A percentile compares a stretch with the other conserved stretches of the same genome.
phyloP scores from a whole-genome alignment of 352 stramenopile species.

The Globisporangium irregulare region DNA sequence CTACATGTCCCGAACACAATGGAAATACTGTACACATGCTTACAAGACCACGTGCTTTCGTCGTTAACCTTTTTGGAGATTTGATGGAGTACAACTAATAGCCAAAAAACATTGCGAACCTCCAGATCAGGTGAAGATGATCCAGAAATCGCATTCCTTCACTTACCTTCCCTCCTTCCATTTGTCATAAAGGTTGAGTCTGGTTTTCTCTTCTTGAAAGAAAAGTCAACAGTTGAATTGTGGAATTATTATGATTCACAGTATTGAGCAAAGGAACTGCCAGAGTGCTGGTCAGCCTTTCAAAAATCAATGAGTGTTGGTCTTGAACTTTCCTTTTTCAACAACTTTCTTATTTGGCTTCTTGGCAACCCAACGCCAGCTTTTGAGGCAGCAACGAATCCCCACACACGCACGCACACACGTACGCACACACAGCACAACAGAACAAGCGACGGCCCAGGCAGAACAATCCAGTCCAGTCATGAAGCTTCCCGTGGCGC shows the following conservation, averaged over 20 bases:
- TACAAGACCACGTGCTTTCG: neutral
- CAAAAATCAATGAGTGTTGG: neutral
- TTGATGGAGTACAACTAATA: neutral
- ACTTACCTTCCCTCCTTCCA: too few species aligned
- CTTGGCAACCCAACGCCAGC: neutral
- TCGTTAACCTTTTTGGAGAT: neutral
- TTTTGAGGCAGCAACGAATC: neutral
- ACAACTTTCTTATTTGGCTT: neutral
- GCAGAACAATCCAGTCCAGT: neutral
- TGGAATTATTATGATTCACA: neutral
- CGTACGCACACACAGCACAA: neutral
- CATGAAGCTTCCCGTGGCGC: neutral
- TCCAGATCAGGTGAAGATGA: too few species aligned
- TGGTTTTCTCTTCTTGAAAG: neutral
- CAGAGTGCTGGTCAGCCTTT: neutral
- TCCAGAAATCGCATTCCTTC: too few species aligned
- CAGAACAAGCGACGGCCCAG: neutral
- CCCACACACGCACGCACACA: neutral
- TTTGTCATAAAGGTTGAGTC: too few species aligned
- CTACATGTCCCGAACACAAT: neutral
- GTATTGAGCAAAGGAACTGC: neutral
- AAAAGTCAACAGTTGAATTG: neutral
- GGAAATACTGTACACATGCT: neutral
- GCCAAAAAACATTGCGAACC: too few species aligned
- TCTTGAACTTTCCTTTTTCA: slow-evolving; percentile 1